phyloP scores from a whole-genome alignment of 306 rosid species.

The Echinosophora koreensis region DNA sequence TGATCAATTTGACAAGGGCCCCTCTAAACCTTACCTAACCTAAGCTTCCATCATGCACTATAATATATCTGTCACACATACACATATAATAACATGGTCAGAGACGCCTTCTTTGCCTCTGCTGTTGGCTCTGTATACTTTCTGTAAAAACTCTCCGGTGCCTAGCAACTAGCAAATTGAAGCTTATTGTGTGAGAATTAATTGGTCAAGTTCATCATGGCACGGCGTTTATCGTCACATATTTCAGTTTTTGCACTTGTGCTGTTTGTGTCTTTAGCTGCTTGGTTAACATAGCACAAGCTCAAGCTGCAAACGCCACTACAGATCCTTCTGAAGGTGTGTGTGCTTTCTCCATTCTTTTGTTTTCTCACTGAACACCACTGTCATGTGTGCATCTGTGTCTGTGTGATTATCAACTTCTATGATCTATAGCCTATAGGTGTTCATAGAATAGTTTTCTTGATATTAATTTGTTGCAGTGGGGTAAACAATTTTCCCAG shows the following conservation, averaged over 20 bases:
- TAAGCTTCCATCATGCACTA: too few relatives aligned
- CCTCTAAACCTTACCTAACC: too few relatives aligned
- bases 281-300: slow-evolving; percentile 44
- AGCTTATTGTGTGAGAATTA: slow-evolving; percentile 7
- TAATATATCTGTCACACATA: background rate
- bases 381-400: background rate
- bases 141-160: background rate
- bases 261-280: slow-evolving; percentile 38
- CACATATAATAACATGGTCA: background rate
- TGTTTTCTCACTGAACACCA: background rate
- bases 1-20: too few relatives aligned
- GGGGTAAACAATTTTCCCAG: background rate
- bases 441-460: background rate
- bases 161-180: background rate
- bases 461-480: background rate
- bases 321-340: slow-evolving; percentile 76
- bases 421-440: too few relatives aligned
- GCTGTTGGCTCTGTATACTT: background rate
- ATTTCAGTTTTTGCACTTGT: slow-evolving; percentile 6
- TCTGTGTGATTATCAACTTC: background rate
- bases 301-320: slow-evolving; percentile 54
- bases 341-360: background rate
- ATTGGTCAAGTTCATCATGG: slow-evolving; percentile 26
- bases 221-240: background rate
- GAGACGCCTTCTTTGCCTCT: slow-evolving; percentile 29